Evolutionary conservation across 495 filamentous ascomycete genomes (phyloP), one percentile per base, ranked within the genome.

Genomic region (Aspergillus sparsus): DNA sequence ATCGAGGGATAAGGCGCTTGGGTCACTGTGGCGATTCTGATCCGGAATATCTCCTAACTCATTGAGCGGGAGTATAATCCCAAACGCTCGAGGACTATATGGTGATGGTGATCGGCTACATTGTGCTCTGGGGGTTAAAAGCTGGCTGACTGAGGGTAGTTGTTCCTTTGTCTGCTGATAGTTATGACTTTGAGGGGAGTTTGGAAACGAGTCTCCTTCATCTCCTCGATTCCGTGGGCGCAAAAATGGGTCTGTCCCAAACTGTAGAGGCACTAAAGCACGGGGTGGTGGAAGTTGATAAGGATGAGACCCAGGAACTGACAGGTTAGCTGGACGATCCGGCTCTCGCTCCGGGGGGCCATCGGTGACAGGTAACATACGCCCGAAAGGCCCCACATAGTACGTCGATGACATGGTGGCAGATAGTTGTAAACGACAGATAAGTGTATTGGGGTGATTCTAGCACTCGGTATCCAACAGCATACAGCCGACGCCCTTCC

Each of bases 281-380:
- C 74, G 76, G 53, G 80, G 80, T 42, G 78, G 80, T 53, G 80
- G 80, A 58, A 83, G 80, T 63, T 81, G 77, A 62, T 79, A 82
- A 57, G 75, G 76, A 53, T 66, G 65, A 56, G 76, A 65, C 58
- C 71, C 73, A 27, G 73, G 55, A 60, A 68, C 73, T 71, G 67
- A 68, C 35, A 64, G 65, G 63, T 76, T 76, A 71, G 70, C 66
- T 67, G 68, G 49, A 56, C 44, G 66, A 60, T 72, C 68, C 52
- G 66, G 62, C 56, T 72, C 65, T 62, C 69, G 73, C 58, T 68
- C 66, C 54, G 68, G 49, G 53, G 67, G 61, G 36, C 64, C 57
- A 57, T 76, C 71, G 53, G 41, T 65, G 49, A 66, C 58, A 62
- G 78, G 73, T 68, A 78, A 79, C 72, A 75, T 80, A 74, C 76